Base-by-base conservation (phyloP, 2,329 filamentous ascomycete genomes). In the Aschersonia sp. region DNA sequence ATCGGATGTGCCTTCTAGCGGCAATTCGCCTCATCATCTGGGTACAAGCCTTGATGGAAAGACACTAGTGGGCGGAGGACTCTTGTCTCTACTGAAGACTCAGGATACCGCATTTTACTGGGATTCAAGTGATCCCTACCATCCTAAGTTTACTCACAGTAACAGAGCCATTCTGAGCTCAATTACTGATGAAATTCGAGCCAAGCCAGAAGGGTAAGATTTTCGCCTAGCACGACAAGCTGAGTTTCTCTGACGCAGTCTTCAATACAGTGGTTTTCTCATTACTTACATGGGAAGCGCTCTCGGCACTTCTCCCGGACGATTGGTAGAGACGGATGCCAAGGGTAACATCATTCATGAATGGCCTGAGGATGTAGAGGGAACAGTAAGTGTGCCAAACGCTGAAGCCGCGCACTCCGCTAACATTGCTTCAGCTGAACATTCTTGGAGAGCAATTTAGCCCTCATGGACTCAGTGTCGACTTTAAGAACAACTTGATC, bases 51-150 rank as follows among this genome's bases (percentile, higher is more conserved):
- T 65, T 0, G 76, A 80, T 56, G 75, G 75, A 42, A 78, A 79
- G 67, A 73, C 70, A 0, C 57, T 80, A 1, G 64, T 76, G 14
- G 75, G 76, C 31, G 76, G 76, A 47, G 76, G 76, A 42, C 66
- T 80, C 1, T 59, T 79, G 37, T 79, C 75, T 2, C 63, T 79
- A 1, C 63, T 79, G 47, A 79, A 79, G 64, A 74, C 70, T 2
- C 75, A 79, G 62, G 76, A 81, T 55, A 79, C 75, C 1, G 76
- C 72, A 0, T 81, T 70, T 59, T 81, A 79, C 65, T 81, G 80
- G 52, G 76, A 82, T 52, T 70, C 70, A 12, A 68, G 66, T 30
- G 66, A 80, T 56, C 76, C 76, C 0, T 81, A 81, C 58, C 66
- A 69, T 11, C 77, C 78, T 30, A 69, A 66, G 54, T 81, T 79